Evolutionary conservation across 768 basidiomycete species (phyloP).

Genomic region (Mycena belliarum): DNA sequence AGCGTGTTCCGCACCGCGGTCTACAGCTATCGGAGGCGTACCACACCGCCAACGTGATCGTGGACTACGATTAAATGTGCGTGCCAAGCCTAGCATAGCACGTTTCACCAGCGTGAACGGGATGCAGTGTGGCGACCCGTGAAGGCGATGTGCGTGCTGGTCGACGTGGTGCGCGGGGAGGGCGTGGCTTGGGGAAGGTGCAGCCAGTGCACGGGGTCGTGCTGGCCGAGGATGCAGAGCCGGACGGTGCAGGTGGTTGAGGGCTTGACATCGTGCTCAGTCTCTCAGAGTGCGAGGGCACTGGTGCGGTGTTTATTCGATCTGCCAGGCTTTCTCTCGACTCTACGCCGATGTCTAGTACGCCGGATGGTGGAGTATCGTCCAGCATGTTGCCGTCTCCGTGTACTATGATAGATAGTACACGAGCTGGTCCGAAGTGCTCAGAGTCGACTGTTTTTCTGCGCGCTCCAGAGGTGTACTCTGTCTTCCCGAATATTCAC

Average conservation of each 20-base stretch:
- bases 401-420: no score
- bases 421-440: no score
- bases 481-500: no score
- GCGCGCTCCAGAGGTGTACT: no score
- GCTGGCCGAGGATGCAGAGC: constrained; percentile 30
- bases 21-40: constrained; percentile 26
- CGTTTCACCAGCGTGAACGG: constrained; percentile 15
- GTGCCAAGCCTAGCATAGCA: constrained; percentile 16
- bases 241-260: constrained; percentile 24
- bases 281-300: no score
- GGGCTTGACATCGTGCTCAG: constrained; percentile 28
- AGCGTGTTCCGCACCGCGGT: constrained; percentile 42
- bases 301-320: no score
- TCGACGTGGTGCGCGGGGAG: constrained; percentile 37
- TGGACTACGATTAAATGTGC: constrained; percentile 35
- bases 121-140: constrained; percentile 30
- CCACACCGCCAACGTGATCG: constrained; percentile 29
- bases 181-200: constrained; percentile 24
- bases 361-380: no score
- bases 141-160: constrained; percentile 32
- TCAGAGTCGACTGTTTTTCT: no score
- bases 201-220: constrained; percentile 26
- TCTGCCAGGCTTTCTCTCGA: no score
- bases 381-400: no score
- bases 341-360: no score